Base-by-base conservation (phyloP, 257 asterid species). In the Prunella vulgaris region DNA sequence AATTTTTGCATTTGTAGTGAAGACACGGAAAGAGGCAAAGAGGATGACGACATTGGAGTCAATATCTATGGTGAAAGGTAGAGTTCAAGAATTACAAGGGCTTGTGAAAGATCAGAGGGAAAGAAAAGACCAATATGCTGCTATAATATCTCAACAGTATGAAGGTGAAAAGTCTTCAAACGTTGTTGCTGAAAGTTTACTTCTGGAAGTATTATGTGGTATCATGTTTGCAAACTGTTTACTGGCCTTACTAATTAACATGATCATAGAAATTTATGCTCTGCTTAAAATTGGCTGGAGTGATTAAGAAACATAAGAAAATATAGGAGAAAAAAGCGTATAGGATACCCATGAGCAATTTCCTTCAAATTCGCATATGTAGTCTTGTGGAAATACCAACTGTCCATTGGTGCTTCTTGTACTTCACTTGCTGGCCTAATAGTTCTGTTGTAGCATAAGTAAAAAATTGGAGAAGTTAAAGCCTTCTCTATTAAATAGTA, bases 71-170 rank as follows among this genome's bases (percentile, higher is more conserved):
- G 52, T 58, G 65, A 82, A 75, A 85, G 84, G 84, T 79, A 85
- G 88, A 80, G 76, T 82, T 68, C 83, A 82, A 66, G 95, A 87
- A 57, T 78, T 94, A 33, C 87, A 80, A 78, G 72, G 84, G 57
- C 74, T 81, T 58, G 84, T 86, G 57, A 82, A 89, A 70, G 84
- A 84, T 71, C 92, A 94, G 71, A 79, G 81, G 81, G 78, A 74
- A 64, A 86, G 80, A 80, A 91, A 86, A 78, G 86, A 87, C 52
- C 87, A 87, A 80, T 91, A 86, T 77, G 89, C 97, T 42, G 78
- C 87, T 73, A 86, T 91, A 71, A 64, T 94, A 72, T 74, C 93
- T 82, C 87, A 83, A 78, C 97, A 89, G 81, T 81, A 84, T 70
- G 84, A 83, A 79, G 97, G 99, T 92, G 86, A 74, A 48, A 48